phyloP scores from a whole-genome alignment of 2,329 filamentous ascomycete species.

The Xylaria digitata region DNA sequence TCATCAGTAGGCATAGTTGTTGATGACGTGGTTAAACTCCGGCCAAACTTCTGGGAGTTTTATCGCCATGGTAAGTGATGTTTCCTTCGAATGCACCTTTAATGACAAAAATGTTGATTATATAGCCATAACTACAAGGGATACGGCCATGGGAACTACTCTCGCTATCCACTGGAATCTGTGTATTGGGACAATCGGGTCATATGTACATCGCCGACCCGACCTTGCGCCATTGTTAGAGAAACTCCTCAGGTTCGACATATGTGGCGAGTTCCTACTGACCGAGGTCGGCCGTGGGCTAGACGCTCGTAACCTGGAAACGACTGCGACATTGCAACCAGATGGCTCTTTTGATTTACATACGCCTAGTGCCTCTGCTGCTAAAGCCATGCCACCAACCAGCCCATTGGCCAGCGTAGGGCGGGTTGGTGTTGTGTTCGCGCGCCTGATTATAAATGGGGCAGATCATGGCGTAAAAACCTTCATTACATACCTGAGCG shows the following conservation, averaged over 20 bases:
- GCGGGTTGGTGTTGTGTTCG: slow-evolving; percentile 50
- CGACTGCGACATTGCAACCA: slow-evolving; percentile 50
- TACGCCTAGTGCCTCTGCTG: slow-evolving; percentile 48
- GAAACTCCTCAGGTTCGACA: slow-evolving; percentile 42
- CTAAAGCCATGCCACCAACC: slow-evolving; percentile 50
- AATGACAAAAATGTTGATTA: background rate
- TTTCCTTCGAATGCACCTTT: background rate
- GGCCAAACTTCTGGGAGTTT: slow-evolving; percentile 45
- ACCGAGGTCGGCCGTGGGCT: slow-evolving; percentile 56
- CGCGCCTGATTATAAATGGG: slow-evolving; percentile 46
- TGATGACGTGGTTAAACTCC: slow-evolving; percentile 42
- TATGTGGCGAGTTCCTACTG: slow-evolving; percentile 52
- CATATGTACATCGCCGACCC: slow-evolving; percentile 33
- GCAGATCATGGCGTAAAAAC: slow-evolving; percentile 47
- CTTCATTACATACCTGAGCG: slow-evolving; percentile 49
- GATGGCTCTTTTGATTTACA: slow-evolving; percentile 47
- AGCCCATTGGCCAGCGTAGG: slow-evolving; percentile 43
- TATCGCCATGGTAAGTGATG: slow-evolving; percentile 41
- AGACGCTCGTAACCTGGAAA: slow-evolving; percentile 54
- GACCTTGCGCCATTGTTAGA: slow-evolving; percentile 36
- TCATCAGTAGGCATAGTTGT: slow-evolving; percentile 31
- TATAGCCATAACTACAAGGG: slow-evolving; percentile 34
- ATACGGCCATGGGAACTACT: slow-evolving; percentile 41
- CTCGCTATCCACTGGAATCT: slow-evolving; percentile 50
- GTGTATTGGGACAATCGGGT: slow-evolving; percentile 47